phyloP scores from a whole-genome alignment of 805 yeast genomes.

The Isabelozyma rhagii region DNA sequence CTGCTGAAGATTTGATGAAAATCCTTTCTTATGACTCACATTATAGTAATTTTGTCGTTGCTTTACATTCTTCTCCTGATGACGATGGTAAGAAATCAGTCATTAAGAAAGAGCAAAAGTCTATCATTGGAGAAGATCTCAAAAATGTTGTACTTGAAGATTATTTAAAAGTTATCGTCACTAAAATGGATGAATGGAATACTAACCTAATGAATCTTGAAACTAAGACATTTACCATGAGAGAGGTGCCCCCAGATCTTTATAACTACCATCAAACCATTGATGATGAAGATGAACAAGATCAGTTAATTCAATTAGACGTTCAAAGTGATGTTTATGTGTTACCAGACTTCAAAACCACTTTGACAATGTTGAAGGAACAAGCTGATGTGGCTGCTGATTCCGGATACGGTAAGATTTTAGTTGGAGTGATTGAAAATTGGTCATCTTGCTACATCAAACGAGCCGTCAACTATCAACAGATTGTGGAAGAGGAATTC shows the following conservation, averaged over 20 bases:
- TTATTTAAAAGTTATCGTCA: conserved; percentile 65
- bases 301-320: conserved; percentile 27
- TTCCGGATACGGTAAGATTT: conserved; percentile 74
- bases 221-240: conserved; percentile 55
- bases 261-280: conserved; percentile 53
- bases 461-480: conserved; percentile 64
- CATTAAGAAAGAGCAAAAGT: conserved; percentile 38
- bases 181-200: conserved; percentile 85
- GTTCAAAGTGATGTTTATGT: conserved; percentile 50
- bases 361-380: conserved; percentile 81
- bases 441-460: conserved; percentile 59
- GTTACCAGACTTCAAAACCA: conserved; percentile 73
- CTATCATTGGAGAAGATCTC: conserved; percentile 68
- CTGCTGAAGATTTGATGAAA: conserved; percentile 68
- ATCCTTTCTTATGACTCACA: conserved; percentile 76
- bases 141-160: conserved; percentile 75
- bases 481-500: conserved; percentile 45
- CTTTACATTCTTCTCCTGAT: conserved; percentile 17
- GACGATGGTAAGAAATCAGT: conserved; percentile 13
- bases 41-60: conserved; percentile 42
- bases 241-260: conserved; percentile 70
- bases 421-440: conserved; percentile 73
- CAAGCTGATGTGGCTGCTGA: conserved; percentile 87
- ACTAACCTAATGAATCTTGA: conserved; percentile 65
- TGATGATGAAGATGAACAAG: conserved; percentile 37